A percentile compares a stretch with the other conserved stretches of the same genome.
Conservation (phyloP, 2,329 filamentous ascomycete genomes). For the Apiospora arundinis region DNA sequence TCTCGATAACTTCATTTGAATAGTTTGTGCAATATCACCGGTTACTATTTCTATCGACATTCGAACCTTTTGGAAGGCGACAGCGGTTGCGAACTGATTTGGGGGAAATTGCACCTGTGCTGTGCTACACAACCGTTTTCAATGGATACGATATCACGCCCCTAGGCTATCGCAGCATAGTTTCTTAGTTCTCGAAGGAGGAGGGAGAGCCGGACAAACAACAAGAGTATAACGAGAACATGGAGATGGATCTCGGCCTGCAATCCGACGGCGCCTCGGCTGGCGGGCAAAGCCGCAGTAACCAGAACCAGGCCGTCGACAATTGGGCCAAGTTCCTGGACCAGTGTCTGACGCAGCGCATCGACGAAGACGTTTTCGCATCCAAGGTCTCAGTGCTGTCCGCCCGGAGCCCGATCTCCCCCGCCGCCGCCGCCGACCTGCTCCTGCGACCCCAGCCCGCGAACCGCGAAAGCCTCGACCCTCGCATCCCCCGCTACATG, state of each 20-base stretch:
- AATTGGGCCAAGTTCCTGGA: constrained; percentile 60
- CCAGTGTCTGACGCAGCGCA: constrained; percentile 56
- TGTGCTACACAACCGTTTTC: neutral
- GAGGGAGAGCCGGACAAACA: neutral
- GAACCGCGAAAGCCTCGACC: constrained; percentile 60
- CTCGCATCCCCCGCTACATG: constrained; percentile 65
- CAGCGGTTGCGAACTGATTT: neutral
- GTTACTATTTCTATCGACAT: neutral
- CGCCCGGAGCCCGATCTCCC: constrained; percentile 57
- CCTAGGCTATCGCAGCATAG: neutral
- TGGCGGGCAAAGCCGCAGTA: constrained; percentile 12
- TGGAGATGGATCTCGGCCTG: constrained; percentile 21
- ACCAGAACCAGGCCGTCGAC: constrained; percentile 35
- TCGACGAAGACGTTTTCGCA: constrained; percentile 61
- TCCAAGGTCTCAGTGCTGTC: constrained; percentile 56
- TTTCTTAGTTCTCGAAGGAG: neutral
- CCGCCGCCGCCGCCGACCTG: constrained; percentile 60
- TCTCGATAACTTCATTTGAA: too few species aligned
- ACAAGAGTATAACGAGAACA: constrained; percentile 21
- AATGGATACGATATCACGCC: neutral
- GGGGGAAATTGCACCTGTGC: neutral
- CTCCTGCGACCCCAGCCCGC: constrained; percentile 60
- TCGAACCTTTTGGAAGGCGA: neutral
- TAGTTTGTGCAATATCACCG: neutral
- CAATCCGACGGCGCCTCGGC: constrained; percentile 20